Percentiles rank a stretch among this genome's conserved stretches.
These are phyloP conservation scores for Oleoguttula mirabilis DNA, from an alignment of 495 filamentous ascomycete genomes.

Conservation along the genomic window DNA sequence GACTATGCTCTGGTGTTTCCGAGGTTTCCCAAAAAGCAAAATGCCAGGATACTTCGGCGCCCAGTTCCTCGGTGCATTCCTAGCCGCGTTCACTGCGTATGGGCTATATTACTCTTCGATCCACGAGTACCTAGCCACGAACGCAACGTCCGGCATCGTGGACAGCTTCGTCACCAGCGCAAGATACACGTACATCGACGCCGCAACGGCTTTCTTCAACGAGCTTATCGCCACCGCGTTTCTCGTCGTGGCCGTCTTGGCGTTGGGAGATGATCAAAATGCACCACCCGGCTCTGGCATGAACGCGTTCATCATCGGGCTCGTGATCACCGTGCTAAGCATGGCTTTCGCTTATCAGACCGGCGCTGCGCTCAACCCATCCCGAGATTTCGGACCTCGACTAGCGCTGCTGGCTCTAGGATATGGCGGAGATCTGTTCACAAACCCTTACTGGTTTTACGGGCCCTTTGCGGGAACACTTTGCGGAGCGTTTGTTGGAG, in stretches of 20 bases:
- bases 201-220: constrained; percentile 38
- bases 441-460: not conserved
- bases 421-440: constrained; percentile 21
- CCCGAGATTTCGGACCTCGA: constrained; percentile 1
- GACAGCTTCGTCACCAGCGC: constrained; percentile 5
- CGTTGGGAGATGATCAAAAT: constrained; percentile 43
- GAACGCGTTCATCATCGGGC: constrained; percentile 26
- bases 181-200: constrained; percentile 35
- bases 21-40: constrained; percentile 18
- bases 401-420: constrained; percentile 29
- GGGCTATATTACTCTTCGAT: constrained; percentile 40
- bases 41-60: constrained; percentile 43
- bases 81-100: constrained; percentile 41
- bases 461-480: not conserved
- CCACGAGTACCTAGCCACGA: constrained; percentile 22
- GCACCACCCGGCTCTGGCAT: constrained; percentile 43
- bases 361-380: constrained; percentile 2
- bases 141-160: constrained; percentile 17
- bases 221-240: constrained; percentile 39
- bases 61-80: constrained; percentile 44
- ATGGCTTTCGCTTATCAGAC: constrained; percentile 5
- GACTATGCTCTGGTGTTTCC: not conserved
- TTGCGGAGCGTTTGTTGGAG: not conserved
- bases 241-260: constrained; percentile 37
- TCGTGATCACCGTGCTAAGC: constrained; percentile 4